A percentile compares a stretch with the other conserved stretches of the same genome.
phyloP scores from a whole-genome alignment of 306 rosid species.

The Benincasa hispida region DNA sequence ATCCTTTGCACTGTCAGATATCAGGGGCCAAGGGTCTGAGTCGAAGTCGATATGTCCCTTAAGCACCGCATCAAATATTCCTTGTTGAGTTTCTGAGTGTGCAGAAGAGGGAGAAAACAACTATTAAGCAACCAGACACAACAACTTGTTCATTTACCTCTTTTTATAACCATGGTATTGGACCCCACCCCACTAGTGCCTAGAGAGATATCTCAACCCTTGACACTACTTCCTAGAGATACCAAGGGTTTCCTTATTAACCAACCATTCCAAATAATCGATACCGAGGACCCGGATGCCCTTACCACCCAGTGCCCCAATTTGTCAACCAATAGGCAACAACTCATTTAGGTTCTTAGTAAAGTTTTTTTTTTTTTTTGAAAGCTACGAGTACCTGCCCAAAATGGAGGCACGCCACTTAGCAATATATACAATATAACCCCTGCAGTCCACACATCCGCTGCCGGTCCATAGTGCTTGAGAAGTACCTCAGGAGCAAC shows the following conservation, averaged over 20 bases:
- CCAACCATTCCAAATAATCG: not conserved
- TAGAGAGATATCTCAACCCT: not conserved
- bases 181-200: not conserved
- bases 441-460: conserved; percentile 77
- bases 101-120: conserved; percentile 27
- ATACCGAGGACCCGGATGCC: not conserved
- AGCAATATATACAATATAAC: conserved; percentile 64
- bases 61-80: conserved; percentile 71
- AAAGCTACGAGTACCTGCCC: conserved; percentile 48
- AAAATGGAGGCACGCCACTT: conserved; percentile 74
- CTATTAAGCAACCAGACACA: not conserved
- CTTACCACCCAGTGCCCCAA: not conserved
- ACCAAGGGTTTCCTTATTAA: not conserved
- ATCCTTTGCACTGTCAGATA: conserved; percentile 62
- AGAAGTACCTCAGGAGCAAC: conserved; percentile 83
- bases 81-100: conserved; percentile 68
- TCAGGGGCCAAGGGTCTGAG: conserved; percentile 71
- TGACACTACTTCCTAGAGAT: not conserved
- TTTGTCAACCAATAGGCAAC: not conserved
- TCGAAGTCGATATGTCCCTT: conserved; percentile 69
- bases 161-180: not conserved
- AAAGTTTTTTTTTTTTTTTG: not conserved
- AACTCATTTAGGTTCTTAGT: not conserved
- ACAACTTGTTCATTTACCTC: not conserved
- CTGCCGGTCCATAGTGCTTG: conserved; percentile 72